Evolutionary conservation across 257 asterid species (phyloP).

Genomic region (Henckelia pumila): DNA sequence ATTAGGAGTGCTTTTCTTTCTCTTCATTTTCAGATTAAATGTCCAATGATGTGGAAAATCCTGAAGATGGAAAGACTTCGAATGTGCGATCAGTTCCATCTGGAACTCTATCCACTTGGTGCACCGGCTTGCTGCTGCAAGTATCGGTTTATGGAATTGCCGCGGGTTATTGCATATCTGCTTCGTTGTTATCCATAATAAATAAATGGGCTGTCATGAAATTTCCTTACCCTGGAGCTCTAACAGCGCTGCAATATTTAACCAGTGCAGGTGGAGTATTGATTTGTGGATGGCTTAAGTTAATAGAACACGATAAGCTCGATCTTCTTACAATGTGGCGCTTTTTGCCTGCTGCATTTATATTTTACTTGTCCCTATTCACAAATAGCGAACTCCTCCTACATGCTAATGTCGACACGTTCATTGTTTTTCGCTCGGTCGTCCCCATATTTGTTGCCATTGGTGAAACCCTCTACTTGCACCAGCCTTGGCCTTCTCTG

Average conservation of each 20-base stretch:
- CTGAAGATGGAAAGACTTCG: conserved; percentile 36
- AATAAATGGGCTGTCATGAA: conserved; percentile 98
- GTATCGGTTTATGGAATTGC: conserved; percentile 84
- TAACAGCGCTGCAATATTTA: conserved; percentile 88
- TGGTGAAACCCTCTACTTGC: conserved; percentile 82
- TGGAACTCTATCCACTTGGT: conserved; percentile 47
- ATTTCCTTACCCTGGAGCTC: conserved; percentile 93
- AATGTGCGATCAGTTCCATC: conserved; percentile 32
- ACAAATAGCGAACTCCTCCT: conserved; percentile 95
- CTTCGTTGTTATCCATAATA: conserved; percentile 80
- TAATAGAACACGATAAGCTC: conserved; percentile 77
- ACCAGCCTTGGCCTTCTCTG: conserved; percentile 88
- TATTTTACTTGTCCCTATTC: conserved; percentile 80
- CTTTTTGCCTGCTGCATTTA: conserved; percentile 85
- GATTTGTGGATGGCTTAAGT: conserved; percentile 63
- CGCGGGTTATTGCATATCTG: conserved; percentile 90
- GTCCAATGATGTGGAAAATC: conserved; percentile 79
- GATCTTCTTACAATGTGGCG: conserved; percentile 83
- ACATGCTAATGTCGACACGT: conserved; percentile 92
- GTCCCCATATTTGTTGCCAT: conserved; percentile 92
- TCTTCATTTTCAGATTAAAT: conserved; percentile 41
- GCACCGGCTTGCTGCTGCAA: conserved; percentile 49
- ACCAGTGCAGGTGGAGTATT: conserved; percentile 82
- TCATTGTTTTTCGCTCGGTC: conserved; percentile 87
- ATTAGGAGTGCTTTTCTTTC: neutral